Evolutionary conservation across 2,329 filamentous ascomycete genomes (phyloP), one percentile per base, ranked within the genome.

Genomic region (Penicillium olsonii): DNA sequence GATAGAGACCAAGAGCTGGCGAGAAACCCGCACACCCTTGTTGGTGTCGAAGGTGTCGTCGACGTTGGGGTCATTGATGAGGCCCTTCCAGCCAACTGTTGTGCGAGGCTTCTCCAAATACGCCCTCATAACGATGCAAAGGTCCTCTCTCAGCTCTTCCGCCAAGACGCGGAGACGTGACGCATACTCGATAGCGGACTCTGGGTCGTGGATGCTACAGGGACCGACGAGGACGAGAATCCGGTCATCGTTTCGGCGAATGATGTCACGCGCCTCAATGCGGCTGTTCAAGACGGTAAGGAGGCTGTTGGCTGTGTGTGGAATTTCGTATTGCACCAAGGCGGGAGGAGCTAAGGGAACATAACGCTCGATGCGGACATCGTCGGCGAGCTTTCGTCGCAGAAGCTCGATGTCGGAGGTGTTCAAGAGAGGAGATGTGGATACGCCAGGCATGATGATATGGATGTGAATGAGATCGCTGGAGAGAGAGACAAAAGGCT

Each of bases 51-150:
- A 97, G 67, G 87, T 94, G 71, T 92, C 87, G 74, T 99, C 90
- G 70, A 97, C 96, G 67, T 97, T 92, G 2, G 94, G 94, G 73
- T 99, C 94, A 75, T 99, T 99, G 81, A 99, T 96, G 72, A 99
- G 81, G 45, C 94, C 94, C 78, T 99, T 97, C 94, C 94, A 99
- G 68, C 94, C 94, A 41, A 97, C 92, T 0, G 94, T 97, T 39
- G 94, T 97, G 53, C 94, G 87, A 31, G 94, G 94, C 82, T 99
- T 99, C 81, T 99, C 94, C 44, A 97, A 87, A 82, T 99, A 99
- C 68, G 92, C 91, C 63, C 94, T 90, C 94, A 99, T 97, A 66
- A 97, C 86, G 71, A 99, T 88, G 71, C 86, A 86, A 37, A 99
- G 82, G 70, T 97, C 92, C 61, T 84, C 79, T 53, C 85, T 84